Evolutionary conservation across 1,284 basidiomycete genomes (phyloP).

Genomic region (Marasmius fiardii): DNA sequence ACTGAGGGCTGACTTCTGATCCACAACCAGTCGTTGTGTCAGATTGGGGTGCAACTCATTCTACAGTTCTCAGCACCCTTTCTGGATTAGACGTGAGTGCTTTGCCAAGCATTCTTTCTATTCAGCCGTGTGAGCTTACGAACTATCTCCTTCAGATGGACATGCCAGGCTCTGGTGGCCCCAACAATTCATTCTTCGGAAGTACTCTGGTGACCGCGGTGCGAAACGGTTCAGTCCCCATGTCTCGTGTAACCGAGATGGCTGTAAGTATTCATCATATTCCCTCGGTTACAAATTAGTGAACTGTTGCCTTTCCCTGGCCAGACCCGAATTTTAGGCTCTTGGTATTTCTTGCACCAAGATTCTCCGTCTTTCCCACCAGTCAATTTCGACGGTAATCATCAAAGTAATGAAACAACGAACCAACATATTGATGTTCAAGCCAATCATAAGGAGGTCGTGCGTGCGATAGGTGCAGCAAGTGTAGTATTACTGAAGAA

Average conservation of each 20-base stretch:
- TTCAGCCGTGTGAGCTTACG: neutral
- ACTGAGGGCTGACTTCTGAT: neutral
- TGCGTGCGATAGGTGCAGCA: constrained; percentile 65
- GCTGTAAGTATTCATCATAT: constrained; percentile 40
- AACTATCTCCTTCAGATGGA: constrained; percentile 4
- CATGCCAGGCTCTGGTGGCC: constrained; percentile 14
- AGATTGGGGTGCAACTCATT: constrained; percentile 19
- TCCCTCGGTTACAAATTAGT: no score
- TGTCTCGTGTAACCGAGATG: constrained; percentile 15
- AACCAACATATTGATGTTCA: constrained; percentile 77
- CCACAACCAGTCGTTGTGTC: constrained; percentile 8
- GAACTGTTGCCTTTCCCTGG: no score
- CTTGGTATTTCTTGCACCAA: constrained; percentile 57
- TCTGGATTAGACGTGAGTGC: constrained; percentile 15
- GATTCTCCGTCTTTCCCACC: constrained; percentile 49
- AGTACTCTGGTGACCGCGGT: constrained; percentile 30
- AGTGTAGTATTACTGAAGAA: constrained; percentile 83
- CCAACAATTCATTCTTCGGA: constrained; percentile 17
- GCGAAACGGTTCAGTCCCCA: constrained; percentile 41
- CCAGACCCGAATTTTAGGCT: constrained; percentile 51
- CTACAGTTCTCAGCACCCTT: constrained; percentile 11
- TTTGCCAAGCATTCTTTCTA: neutral
- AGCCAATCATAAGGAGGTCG: constrained; percentile 63
- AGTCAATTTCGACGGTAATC: constrained; percentile 50
- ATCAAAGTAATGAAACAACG: constrained; percentile 39